A percentile compares a stretch with the other conserved stretches of the same genome.
Conservation (phyloP, 139 green algal species). For the Parachlorella kessleri region DNA sequence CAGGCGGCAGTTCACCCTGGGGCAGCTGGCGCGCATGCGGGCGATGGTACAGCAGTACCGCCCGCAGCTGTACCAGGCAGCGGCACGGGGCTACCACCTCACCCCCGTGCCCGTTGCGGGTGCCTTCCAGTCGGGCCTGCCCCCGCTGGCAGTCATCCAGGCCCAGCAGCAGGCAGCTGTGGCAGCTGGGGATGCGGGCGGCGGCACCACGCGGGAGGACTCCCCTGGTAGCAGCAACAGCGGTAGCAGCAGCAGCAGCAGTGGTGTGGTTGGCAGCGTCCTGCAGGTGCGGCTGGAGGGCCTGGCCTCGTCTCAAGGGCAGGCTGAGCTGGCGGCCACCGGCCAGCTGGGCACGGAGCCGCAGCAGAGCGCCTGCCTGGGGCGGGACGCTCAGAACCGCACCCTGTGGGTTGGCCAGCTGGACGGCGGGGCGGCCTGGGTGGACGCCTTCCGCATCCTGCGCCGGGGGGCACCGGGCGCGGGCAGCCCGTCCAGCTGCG, state of each 20-base stretch:
- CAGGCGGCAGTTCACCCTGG: constrained; percentile 24
- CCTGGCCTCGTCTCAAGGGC: not conserved
- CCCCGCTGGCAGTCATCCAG: not conserved
- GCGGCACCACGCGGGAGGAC: not conserved
- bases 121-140: constrained; percentile 29
- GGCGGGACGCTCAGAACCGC: not conserved
- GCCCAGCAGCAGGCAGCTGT: not conserved
- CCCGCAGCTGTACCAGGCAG: constrained; percentile 11
- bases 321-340: constrained; percentile 6
- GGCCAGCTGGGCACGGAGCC: not conserved
- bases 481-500: not conserved
- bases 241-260: not conserved
- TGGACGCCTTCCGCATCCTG: constrained; percentile 21
- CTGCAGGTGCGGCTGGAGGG: not conserved
- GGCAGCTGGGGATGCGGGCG: not conserved
- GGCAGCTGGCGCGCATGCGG: constrained; percentile 26
- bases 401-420: constrained; percentile 25
- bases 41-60: constrained; percentile 29
- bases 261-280: not conserved
- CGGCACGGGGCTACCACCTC: not conserved
- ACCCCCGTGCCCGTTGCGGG: not conserved
- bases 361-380: constrained; percentile 18
- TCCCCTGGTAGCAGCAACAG: not conserved
- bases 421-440: not conserved
- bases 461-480: not conserved